Evolutionary conservation across 257 asterid species (phyloP).

Genomic region (Nicotiana noctiflora): DNA sequence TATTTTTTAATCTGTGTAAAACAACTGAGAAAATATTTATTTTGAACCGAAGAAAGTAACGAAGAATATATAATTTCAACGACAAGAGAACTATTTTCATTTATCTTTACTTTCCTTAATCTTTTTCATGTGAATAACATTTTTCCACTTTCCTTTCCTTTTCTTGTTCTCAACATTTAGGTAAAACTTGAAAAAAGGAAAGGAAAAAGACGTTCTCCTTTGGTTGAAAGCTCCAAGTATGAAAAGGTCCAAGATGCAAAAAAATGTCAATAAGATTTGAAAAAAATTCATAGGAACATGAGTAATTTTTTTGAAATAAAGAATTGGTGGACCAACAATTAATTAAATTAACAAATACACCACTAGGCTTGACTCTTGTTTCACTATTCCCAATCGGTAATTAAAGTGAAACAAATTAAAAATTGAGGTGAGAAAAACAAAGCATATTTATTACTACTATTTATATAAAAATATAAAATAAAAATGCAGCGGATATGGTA

Average conservation of each 20-base stretch:
- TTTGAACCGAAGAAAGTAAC: no score
- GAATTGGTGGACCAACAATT: not conserved
- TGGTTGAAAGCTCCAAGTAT: not conserved
- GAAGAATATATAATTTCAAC: no score
- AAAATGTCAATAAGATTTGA: slow-evolving; percentile 1
- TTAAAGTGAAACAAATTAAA: no score
- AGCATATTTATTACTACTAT: not conserved
- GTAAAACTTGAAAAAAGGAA: not conserved
- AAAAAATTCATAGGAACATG: not conserved
- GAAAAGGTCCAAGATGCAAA: not conserved
- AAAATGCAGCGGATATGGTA: slow-evolving; percentile 30
- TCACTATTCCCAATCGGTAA: not conserved
- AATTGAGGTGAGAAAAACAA: not conserved
- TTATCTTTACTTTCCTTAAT: not conserved
- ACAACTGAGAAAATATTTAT: no score
- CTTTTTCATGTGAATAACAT: not conserved
- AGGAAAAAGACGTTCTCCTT: not conserved
- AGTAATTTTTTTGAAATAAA: not conserved
- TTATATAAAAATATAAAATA: not conserved
- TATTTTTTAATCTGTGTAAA: no score
- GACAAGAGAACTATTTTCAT: not conserved
- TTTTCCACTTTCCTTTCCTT: not conserved
- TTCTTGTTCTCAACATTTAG: not conserved
- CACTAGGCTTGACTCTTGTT: not conserved
- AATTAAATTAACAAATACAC: not conserved